These are phyloP conservation scores for Tulasnella sp. DNA, from an alignment of 768 basidiomycete species.

Conservation along the genomic window DNA sequence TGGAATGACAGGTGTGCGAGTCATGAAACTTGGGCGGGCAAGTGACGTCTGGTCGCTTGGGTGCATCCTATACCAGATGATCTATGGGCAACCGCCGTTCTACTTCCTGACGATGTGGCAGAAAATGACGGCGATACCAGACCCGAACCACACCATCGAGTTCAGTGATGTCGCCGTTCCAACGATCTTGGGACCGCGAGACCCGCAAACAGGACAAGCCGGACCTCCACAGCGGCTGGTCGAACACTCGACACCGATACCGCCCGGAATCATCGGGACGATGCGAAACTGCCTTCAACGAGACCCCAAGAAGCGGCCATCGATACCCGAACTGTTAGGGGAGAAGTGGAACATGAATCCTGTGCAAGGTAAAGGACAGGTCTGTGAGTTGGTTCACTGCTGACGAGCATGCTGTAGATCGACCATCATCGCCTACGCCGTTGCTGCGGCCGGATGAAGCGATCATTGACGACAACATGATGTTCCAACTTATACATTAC, in stretches of 20 bases:
- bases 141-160: conserved; percentile 60
- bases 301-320: conserved; percentile 68
- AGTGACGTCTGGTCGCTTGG: conserved; percentile 98
- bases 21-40: conserved; percentile 56
- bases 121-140: conserved; percentile 92
- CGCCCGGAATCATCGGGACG: conserved; percentile 58
- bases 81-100: conserved; percentile 91
- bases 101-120: conserved; percentile 67
- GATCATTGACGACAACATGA: conserved; percentile 15
- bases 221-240: conserved; percentile 43
- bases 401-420: background rate
- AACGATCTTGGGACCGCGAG: conserved; percentile 27
- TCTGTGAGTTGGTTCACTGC: background rate
- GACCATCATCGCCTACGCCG: conserved; percentile 5
- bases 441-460: conserved; percentile 13
- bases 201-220: conserved; percentile 36
- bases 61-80: conserved; percentile 97
- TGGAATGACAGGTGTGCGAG: conserved; percentile 7
- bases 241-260: conserved; percentile 39
- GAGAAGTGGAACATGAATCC: conserved; percentile 46
- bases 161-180: conserved; percentile 63
- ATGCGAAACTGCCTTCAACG: conserved; percentile 74
- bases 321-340: conserved; percentile 75
- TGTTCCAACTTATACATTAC: conserved; percentile 13
- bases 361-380: background rate